Conservation (phyloP, 345 rosid genomes). For the Pseudoturritis turrita region DNA sequence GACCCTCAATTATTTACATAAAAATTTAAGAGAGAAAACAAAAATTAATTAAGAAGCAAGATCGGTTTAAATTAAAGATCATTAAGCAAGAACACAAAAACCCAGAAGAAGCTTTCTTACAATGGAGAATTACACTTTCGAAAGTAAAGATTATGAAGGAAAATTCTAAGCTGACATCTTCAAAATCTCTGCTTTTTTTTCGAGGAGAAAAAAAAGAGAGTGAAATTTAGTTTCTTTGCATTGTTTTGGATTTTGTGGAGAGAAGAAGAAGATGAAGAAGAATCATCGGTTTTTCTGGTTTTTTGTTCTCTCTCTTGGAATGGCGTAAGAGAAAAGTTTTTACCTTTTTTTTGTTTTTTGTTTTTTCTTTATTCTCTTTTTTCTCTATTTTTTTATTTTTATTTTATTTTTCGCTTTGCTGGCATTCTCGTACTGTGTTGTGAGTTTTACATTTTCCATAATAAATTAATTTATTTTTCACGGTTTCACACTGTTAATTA, state of each 20-base stretch:
- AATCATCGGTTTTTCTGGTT: slow-evolving; percentile 25
- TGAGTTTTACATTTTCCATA: slow-evolving; percentile 9
- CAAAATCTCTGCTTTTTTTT: slow-evolving; percentile 15
- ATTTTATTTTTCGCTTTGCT: slow-evolving; percentile 5
- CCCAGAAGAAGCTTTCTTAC: slow-evolving; percentile 21
- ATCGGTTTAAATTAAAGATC: neutral
- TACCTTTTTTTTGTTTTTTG: neutral
- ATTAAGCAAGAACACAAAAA: slow-evolving; percentile 5
- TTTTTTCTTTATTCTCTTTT: slow-evolving; percentile 7
- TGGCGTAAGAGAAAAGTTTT: slow-evolving; percentile 36
- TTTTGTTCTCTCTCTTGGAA: slow-evolving; percentile 18
- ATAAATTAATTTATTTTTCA: neutral
- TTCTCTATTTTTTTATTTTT: neutral
- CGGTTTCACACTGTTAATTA: neutral
- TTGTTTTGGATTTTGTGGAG: slow-evolving; percentile 27
- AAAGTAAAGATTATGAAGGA: neutral
- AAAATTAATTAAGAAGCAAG: neutral
- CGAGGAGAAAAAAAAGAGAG: neutral
- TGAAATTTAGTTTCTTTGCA: neutral
- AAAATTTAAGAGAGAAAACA: neutral
- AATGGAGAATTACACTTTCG: slow-evolving; percentile 15
- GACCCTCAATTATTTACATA: slow-evolving; percentile 25
- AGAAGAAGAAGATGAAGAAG: slow-evolving; percentile 18
- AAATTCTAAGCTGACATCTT: slow-evolving; percentile 32
- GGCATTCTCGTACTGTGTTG: slow-evolving; percentile 31